Evolutionary conservation across 106 monocot genomes (phyloP).

Genomic region (Chionographis japonica): DNA sequence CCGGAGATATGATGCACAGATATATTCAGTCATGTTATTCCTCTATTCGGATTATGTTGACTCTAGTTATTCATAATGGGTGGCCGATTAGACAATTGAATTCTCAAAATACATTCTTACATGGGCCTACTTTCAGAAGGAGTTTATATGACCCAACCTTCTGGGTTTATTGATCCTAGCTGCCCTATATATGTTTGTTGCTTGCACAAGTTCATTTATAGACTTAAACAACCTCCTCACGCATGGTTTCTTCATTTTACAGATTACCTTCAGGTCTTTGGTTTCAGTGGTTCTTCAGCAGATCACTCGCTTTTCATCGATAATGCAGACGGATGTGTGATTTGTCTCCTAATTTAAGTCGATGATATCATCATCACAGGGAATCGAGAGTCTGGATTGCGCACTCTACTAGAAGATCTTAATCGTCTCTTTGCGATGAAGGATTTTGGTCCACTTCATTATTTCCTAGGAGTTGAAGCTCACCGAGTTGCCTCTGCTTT

Average conservation of each 20-base stretch:
- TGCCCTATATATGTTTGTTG: too few species aligned
- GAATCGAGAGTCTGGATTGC: neutral
- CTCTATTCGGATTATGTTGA: slow-evolving; percentile 6
- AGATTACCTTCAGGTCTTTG: neutral
- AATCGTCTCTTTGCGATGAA: neutral
- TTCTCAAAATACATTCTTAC: neutral
- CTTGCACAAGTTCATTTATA: too few species aligned
- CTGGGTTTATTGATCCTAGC: too few species aligned
- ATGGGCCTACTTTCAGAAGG: too few species aligned
- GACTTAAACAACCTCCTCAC: too few species aligned
- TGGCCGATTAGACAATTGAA: neutral
- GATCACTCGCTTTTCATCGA: neutral
- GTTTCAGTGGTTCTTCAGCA: neutral
- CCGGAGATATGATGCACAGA: neutral
- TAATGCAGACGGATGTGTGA: too few species aligned
- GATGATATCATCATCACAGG: slow-evolving; percentile 1
- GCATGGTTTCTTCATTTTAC: neutral
- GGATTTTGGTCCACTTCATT: neutral
- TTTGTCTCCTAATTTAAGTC: neutral
- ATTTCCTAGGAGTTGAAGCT: slow-evolving; percentile 2
- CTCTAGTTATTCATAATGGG: neutral
- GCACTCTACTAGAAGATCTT: neutral
- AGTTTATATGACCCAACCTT: too few species aligned
- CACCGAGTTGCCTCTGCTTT: neutral
- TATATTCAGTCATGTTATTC: neutral